Percentiles rank a stretch among this genome's conserved stretches.
phyloP scores from a whole-genome alignment of 495 filamentous ascomycete genomes.

The Penicillium longicatenatum region DNA sequence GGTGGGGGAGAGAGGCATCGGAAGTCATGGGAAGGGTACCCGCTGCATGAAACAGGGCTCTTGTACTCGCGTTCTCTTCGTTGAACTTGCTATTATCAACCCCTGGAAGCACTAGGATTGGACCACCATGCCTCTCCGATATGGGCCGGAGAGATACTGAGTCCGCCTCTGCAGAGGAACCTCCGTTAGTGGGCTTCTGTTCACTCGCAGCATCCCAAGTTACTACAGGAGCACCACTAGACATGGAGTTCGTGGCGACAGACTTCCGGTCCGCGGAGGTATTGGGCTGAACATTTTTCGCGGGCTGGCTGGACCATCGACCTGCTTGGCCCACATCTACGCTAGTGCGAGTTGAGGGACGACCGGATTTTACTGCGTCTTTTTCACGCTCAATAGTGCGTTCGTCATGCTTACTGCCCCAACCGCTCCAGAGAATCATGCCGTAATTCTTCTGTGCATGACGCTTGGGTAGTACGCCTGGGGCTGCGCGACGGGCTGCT shows the following conservation, averaged over 20 bases:
- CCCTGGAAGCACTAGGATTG: slow-evolving; percentile 36
- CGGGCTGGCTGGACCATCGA: slow-evolving; percentile 30
- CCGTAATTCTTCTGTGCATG: slow-evolving; percentile 62
- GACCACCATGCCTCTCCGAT: slow-evolving; percentile 26
- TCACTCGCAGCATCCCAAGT: slow-evolving; percentile 18
- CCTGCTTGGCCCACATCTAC: slow-evolving; percentile 41
- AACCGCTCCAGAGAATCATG: slow-evolving; percentile 77
- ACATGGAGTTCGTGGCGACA: neutral
- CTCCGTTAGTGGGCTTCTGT: slow-evolving; percentile 13
- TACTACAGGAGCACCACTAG: slow-evolving; percentile 4
- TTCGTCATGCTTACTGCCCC: slow-evolving; percentile 88
- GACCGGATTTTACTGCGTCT: slow-evolving; percentile 28
- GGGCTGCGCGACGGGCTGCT: slow-evolving; percentile 64
- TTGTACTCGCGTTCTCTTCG: slow-evolving; percentile 41
- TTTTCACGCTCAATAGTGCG: slow-evolving; percentile 59
- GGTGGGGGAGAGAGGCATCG: slow-evolving; percentile 24
- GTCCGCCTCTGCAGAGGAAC: slow-evolving; percentile 8
- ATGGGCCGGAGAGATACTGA: slow-evolving; percentile 8
- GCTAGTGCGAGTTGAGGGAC: slow-evolving; percentile 29
- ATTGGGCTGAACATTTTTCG: slow-evolving; percentile 5
- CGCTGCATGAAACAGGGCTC: slow-evolving; percentile 37
- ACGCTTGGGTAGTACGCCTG: slow-evolving; percentile 55
- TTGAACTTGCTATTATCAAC: slow-evolving; percentile 31
- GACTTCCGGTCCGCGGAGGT: neutral
- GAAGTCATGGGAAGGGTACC: slow-evolving; percentile 32